Evolutionary conservation across 345 rosid genomes (phyloP).

Genomic region (Lumnitzera racemosa): DNA sequence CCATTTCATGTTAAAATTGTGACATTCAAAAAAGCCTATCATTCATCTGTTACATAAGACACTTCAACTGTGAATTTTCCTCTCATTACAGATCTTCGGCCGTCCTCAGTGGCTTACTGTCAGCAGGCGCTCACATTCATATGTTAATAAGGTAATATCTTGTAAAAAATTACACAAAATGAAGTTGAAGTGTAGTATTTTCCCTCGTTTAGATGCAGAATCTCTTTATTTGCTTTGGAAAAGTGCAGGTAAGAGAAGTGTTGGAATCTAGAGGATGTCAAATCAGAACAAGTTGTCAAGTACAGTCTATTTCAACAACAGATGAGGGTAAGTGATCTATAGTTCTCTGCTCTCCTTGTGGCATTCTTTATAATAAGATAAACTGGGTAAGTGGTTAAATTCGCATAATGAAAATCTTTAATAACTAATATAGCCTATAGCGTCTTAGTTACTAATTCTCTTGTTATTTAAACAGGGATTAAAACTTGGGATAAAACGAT

Average conservation of each 20-base stretch:
- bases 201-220: no score
- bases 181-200: no score
- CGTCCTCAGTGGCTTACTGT: slow-evolving; percentile 94
- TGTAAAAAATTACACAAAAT: neutral
- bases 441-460: neutral
- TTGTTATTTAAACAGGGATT: neutral
- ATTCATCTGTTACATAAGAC: no score
- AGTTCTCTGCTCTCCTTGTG: no score
- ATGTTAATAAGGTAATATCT: slow-evolving; percentile 52
- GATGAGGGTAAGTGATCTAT: slow-evolving; percentile 30
- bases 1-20: no score
- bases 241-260: slow-evolving; percentile 49
- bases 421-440: no score
- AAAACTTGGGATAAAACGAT: no score
- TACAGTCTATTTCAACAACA: slow-evolving; percentile 38
- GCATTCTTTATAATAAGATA: no score
- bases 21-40: no score
- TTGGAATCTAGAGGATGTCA: slow-evolving; percentile 58
- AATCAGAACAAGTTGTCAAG: slow-evolving; percentile 51
- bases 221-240: neutral
- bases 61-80: no score
- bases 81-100: slow-evolving; percentile 54
- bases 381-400: no score
- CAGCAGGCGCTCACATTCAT: slow-evolving; percentile 52
- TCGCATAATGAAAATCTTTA: no score